A percentile compares a stretch with the other conserved stretches of the same genome.
phyloP scores from a whole-genome alignment of 2,329 filamentous ascomycete species.

The Pestalotiopsis sp. region DNA sequence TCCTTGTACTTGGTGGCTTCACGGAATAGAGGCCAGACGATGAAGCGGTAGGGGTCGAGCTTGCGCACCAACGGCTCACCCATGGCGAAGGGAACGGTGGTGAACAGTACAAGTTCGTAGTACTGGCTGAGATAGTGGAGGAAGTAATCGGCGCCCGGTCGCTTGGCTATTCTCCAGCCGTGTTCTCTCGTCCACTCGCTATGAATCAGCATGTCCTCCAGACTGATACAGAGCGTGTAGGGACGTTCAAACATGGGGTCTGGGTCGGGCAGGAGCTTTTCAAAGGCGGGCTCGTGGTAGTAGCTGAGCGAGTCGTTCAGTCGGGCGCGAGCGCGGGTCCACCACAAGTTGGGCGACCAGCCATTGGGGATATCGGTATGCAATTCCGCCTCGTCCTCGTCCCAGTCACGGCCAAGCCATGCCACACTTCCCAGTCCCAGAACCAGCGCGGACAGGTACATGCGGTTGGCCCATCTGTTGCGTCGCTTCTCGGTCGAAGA shows the following conservation, averaged over 20 bases:
- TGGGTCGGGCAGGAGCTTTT: conserved; percentile 84
- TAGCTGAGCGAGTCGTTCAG: conserved; percentile 78
- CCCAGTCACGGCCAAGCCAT: conserved; percentile 89
- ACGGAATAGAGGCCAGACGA: conserved; percentile 91
- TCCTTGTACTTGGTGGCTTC: conserved; percentile 98
- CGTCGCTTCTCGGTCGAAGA: conserved; percentile 87
- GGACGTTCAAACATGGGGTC: conserved; percentile 81
- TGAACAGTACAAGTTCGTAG: conserved; percentile 97
- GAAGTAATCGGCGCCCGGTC: conserved; percentile 96
- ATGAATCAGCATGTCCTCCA: conserved; percentile 93
- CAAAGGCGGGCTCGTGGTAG: conserved; percentile 94
- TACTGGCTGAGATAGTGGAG: conserved; percentile 95
- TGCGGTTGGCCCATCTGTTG: conserved; percentile 73
- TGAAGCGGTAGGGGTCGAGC: conserved; percentile 91
- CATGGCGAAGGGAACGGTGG: conserved; percentile 79
- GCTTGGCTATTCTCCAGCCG: conserved; percentile 93
- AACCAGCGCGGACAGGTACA: conserved; percentile 64
- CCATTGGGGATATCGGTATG: conserved; percentile 78
- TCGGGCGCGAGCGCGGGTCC: conserved; percentile 76
- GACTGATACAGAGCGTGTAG: conserved; percentile 87
- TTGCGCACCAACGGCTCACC: conserved; percentile 90
- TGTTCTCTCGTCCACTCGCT: conserved; percentile 94
- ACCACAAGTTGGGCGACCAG: conserved; percentile 76
- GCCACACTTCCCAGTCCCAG: conserved; percentile 59
- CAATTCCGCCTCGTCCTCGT: conserved; percentile 70